These are phyloP conservation scores for Gonapodya prolifera DNA, from an alignment of 192 early-diverging fungal species.

Conservation along the genomic window DNA sequence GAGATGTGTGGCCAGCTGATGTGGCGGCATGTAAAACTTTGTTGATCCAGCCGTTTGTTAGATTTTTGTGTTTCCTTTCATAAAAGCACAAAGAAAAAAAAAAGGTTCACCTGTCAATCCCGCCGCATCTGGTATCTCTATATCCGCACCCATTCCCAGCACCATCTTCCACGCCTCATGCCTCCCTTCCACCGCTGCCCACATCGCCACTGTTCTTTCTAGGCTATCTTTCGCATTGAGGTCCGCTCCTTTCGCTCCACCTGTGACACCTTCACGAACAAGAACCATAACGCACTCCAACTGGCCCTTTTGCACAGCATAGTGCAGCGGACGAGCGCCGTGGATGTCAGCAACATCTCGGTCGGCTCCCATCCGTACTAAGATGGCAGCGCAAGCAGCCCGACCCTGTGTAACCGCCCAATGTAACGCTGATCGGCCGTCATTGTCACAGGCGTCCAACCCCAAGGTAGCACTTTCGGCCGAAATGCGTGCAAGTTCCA, in stretches of 20 bases:
- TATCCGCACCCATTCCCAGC: background rate
- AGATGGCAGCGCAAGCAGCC: background rate
- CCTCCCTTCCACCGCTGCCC: background rate
- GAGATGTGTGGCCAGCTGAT: background rate
- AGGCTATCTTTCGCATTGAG: background rate
- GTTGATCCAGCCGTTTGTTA: background rate
- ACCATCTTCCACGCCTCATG: background rate
- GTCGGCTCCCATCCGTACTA: background rate
- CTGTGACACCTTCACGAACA: background rate
- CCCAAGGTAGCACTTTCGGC: background rate
- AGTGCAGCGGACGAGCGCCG: background rate
- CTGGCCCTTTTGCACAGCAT: background rate
- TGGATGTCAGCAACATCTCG: background rate
- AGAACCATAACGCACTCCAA: background rate
- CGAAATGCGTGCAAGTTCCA: background rate
- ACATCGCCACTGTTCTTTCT: background rate
- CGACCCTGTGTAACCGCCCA: background rate
- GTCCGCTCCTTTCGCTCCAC: background rate
- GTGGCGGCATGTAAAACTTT: background rate
- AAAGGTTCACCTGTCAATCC: background rate
- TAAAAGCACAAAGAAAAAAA: too few species aligned
- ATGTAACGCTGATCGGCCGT: background rate
- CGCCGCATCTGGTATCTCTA: background rate
- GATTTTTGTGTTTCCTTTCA: background rate
- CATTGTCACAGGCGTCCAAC: background rate